Conservation (phyloP, 768 basidiomycete species). For the Pleurotus tuoliensis region DNA sequence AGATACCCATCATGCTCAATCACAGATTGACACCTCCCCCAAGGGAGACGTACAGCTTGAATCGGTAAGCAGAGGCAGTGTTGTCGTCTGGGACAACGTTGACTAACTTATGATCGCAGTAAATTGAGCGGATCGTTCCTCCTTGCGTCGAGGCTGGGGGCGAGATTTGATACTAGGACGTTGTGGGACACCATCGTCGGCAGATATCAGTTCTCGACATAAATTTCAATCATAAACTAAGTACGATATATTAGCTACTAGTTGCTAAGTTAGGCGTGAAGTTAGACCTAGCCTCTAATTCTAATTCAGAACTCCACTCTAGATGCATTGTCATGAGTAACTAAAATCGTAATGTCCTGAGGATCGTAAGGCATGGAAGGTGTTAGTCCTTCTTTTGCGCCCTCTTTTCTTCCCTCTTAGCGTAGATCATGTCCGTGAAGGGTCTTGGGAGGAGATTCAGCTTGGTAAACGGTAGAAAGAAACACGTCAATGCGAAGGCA, state of each 20-base stretch:
- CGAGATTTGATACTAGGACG: constrained; percentile 64
- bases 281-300: constrained; percentile 6
- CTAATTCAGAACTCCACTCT: constrained; percentile 3
- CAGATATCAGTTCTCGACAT: constrained; percentile 29
- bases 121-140: constrained; percentile 84
- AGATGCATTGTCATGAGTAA: neutral
- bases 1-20: constrained; percentile 88
- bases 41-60: constrained; percentile 90
- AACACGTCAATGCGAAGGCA: constrained; percentile 8
- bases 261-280: neutral
- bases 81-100: neutral
- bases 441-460: constrained; percentile 37
- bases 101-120: constrained; percentile 27
- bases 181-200: constrained; percentile 73
- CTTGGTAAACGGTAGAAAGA: neutral
- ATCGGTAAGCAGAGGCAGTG: constrained; percentile 48
- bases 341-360: neutral
- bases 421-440: constrained; percentile 82
- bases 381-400: constrained; percentile 22
- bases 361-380: neutral
- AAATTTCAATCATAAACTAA: neutral
- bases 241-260: too few relatives aligned
- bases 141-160: constrained; percentile 70
- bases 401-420: constrained; percentile 47
- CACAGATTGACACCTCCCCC: constrained; percentile 91